Conservation (phyloP, 2,329 filamentous ascomycete species). For the Hortaea werneckii region DNA sequence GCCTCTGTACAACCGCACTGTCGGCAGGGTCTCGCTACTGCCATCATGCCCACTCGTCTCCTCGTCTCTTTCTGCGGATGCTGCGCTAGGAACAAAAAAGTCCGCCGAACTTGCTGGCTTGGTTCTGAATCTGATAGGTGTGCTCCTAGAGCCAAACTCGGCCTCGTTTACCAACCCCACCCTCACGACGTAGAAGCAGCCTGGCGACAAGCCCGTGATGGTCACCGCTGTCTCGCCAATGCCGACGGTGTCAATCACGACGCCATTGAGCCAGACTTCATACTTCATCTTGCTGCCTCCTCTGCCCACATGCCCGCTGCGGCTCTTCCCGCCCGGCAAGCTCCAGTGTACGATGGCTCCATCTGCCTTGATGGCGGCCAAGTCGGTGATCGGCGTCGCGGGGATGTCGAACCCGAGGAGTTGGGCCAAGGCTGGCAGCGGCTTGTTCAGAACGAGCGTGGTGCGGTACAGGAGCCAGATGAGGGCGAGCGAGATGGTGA, state of each 20-base stretch:
- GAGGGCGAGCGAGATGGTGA: neutral
- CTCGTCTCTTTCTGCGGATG: slow-evolving; percentile 6
- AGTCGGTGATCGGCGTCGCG: slow-evolving; percentile 74
- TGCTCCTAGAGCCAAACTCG: slow-evolving; percentile 85
- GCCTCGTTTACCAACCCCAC: slow-evolving; percentile 85
- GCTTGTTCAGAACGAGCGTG: slow-evolving; percentile 80
- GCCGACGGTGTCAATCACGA: slow-evolving; percentile 70
- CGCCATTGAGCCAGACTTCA: slow-evolving; percentile 82
- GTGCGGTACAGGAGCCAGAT: slow-evolving; percentile 61
- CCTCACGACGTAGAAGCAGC: slow-evolving; percentile 85
- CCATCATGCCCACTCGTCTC: slow-evolving; percentile 30
- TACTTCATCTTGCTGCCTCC: slow-evolving; percentile 63
- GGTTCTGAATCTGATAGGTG: slow-evolving; percentile 74
- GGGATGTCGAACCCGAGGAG: slow-evolving; percentile 88
- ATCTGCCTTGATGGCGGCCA: slow-evolving; percentile 79
- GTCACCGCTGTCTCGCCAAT: slow-evolving; percentile 78
- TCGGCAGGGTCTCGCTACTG: slow-evolving; percentile 39
- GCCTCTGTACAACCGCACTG: slow-evolving; percentile 39
- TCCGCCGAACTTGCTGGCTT: slow-evolving; percentile 33
- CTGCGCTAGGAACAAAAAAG: slow-evolving; percentile 27
- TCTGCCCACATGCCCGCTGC: slow-evolving; percentile 33
- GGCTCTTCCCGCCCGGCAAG: slow-evolving; percentile 33
- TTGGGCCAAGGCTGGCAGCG: slow-evolving; percentile 79
- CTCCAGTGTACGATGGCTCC: slow-evolving; percentile 90
- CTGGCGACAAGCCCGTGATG: slow-evolving; percentile 75